Evolutionary conservation across 192 early-diverging fungal species (phyloP), one percentile per base, ranked within the genome.

Genomic region (Rhizophagus sp.): DNA sequence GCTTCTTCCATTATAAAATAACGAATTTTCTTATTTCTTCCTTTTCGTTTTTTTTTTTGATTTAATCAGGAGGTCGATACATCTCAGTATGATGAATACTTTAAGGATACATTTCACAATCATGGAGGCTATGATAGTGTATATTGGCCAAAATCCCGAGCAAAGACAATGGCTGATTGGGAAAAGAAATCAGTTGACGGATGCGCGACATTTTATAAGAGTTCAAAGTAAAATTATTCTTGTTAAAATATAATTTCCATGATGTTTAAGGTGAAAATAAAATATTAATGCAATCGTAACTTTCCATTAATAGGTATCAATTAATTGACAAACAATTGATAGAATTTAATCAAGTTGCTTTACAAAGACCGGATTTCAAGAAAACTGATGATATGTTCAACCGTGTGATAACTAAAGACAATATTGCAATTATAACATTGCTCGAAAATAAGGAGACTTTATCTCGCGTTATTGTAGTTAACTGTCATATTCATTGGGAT

Each of bases 331-430:
- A 95, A 81, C 92, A 96, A 62, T 81, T 94, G 68, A 88, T 99
- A 30, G 98, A 99, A 86, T 99, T 96, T 88, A 96, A 97, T 84
- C 97, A 97, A 82, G 89, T 93, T 74, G 96, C 95, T 13, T 90
- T 97, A 84, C 90, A 92, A 73, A 85, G 94, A 80, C 90, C 93
- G 34, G 97, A 97, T 81, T 94, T 97, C 62, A 93, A 94, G 62
- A 92, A 95, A 83, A 92, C 91, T 50, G 97, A 95, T 41, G 98
- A 98, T 83, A 92, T 98, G 61, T 96, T 96, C 84, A 97, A 99
- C 83, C 93, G 98, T 34, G 96, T 99, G 22, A 97, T 97, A 94
- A 92, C 96, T 69, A 97, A 97, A 85, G 98, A 99, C 86, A 96
- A 99, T 81, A 94, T 99, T 79, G 94, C 94, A 15, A 89, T 95